phyloP scores from a whole-genome alignment of 2,329 filamentous ascomycete genomes.

The Shiraia bambusicola region DNA sequence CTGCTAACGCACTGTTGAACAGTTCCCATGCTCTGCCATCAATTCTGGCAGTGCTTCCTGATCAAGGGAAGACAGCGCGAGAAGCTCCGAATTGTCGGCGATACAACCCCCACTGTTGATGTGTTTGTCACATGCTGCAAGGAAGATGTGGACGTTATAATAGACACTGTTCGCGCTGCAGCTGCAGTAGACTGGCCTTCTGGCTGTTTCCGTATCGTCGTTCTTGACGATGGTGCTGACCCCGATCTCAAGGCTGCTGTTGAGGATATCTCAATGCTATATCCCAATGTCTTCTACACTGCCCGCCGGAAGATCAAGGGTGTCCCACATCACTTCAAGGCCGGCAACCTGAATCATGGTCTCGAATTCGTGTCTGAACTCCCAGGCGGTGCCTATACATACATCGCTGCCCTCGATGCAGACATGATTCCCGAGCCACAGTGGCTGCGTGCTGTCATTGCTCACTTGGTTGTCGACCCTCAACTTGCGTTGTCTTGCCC shows the following conservation, averaged over 20 bases:
- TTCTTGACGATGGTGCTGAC: conserved; percentile 45
- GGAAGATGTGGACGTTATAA: conserved; percentile 46
- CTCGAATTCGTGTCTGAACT: conserved; percentile 5
- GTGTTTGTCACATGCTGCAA: conserved; percentile 49
- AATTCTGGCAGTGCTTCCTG: conserved; percentile 8
- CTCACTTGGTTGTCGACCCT: conserved; percentile 9
- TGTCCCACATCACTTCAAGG: conserved; percentile 58
- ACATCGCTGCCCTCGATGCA: conserved; percentile 65
- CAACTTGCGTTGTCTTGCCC: conserved; percentile 11
- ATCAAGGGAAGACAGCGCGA: conserved; percentile 9
- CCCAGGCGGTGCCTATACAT: conserved; percentile 53
- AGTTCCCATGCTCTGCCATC: conserved; percentile 9
- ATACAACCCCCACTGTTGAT: conserved; percentile 43
- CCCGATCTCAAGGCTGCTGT: conserved; percentile 32
- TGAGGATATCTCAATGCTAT: conserved; percentile 39
- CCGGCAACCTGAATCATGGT: conserved; percentile 65
- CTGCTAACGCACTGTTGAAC: background rate
- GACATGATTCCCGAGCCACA: conserved; percentile 67
- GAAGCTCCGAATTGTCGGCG: conserved; percentile 5
- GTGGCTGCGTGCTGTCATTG: conserved; percentile 44
- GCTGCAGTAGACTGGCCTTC: conserved; percentile 20
- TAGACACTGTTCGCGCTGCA: conserved; percentile 29
- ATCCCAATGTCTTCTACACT: conserved; percentile 48
- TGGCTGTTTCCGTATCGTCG: conserved; percentile 37
- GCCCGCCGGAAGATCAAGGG: conserved; percentile 45